Evolutionary conservation across 257 asterid genomes (phyloP).

Genomic region (Ilex aquifolium): DNA sequence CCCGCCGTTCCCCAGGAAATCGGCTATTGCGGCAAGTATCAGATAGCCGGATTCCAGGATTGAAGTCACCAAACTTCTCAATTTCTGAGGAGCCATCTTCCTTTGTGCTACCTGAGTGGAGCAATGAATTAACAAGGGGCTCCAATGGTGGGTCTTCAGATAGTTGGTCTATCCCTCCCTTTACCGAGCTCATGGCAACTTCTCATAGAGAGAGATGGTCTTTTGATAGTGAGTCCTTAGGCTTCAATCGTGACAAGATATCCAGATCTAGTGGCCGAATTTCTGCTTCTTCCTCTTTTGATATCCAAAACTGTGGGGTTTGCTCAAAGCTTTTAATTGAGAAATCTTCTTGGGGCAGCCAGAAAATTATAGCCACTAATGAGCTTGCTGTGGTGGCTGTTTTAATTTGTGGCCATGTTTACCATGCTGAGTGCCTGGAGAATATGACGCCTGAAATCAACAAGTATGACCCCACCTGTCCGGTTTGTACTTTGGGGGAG

Average conservation of each 20-base stretch:
- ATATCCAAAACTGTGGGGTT: constrained; percentile 76
- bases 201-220: constrained; percentile 87
- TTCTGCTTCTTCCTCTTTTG: constrained; percentile 44
- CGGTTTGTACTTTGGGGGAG: constrained; percentile 88
- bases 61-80: constrained; percentile 68
- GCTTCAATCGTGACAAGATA: constrained; percentile 53
- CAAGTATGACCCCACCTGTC: constrained; percentile 87
- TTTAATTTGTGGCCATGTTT: constrained; percentile 80
- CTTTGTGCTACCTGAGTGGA: constrained; percentile 54
- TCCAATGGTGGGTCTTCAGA: constrained; percentile 85
- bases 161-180: constrained; percentile 75
- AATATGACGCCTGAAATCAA: constrained; percentile 73
- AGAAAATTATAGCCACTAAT: constrained; percentile 49
- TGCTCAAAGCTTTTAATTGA: constrained; percentile 73
- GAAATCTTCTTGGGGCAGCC: constrained; percentile 60
- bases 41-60: constrained; percentile 54
- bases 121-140: constrained; percentile 63
- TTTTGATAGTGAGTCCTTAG: constrained; percentile 75
- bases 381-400: constrained; percentile 89
- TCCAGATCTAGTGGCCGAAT: constrained; percentile 47
- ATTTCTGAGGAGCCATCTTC: constrained; percentile 69
- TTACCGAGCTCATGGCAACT: constrained; percentile 51
- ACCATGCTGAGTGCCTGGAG: constrained; percentile 95
- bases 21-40: constrained; percentile 62
- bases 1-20: constrained; percentile 63